These are phyloP conservation scores for Platanus orientalis DNA, from an alignment of 164 flowering plant species.

Conservation along the genomic window DNA sequence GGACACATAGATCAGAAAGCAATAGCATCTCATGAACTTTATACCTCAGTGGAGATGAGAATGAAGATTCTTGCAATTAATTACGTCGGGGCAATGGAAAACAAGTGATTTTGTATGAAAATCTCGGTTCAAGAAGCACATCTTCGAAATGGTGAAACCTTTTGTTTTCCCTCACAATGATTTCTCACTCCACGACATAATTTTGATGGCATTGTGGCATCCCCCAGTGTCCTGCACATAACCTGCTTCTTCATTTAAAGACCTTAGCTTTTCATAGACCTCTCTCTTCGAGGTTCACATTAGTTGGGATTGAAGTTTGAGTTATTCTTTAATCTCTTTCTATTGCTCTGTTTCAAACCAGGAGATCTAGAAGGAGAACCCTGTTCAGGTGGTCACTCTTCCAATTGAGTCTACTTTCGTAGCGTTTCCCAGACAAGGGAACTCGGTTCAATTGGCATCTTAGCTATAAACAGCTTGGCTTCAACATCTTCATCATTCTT, in stretches of 20 bases:
- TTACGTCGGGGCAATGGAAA: too few relatives aligned
- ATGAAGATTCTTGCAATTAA: too few relatives aligned
- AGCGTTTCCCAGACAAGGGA: constrained; percentile 24
- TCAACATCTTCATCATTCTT: constrained; percentile 26
- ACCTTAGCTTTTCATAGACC: constrained; percentile 32
- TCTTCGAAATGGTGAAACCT: constrained; percentile 53
- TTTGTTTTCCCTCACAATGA: constrained; percentile 50
- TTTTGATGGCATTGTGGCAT: constrained; percentile 49
- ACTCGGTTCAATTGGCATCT: constrained; percentile 37
- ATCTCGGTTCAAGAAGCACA: too few relatives aligned
- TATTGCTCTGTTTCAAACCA: constrained; percentile 22
- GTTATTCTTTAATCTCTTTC: constrained; percentile 18
- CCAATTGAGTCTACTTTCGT: constrained; percentile 11
- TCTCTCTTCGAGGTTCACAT: too few relatives aligned
- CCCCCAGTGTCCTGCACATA: constrained; percentile 56
- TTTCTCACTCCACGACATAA: constrained; percentile 43
- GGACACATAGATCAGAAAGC: too few relatives aligned
- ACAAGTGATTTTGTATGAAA: too few relatives aligned
- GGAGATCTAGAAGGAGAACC: constrained; percentile 14
- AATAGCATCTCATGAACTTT: too few relatives aligned
- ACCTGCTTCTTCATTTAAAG: constrained; percentile 34
- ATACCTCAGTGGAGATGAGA: too few relatives aligned
- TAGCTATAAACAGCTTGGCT: constrained; percentile 33
- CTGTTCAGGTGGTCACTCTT: constrained; percentile 6
- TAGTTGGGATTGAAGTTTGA: constrained; percentile 13